Percentiles rank a stretch among this genome's conserved stretches.
Conservation (phyloP, 176 grass and related monocot species). For the Stipa capillata region DNA sequence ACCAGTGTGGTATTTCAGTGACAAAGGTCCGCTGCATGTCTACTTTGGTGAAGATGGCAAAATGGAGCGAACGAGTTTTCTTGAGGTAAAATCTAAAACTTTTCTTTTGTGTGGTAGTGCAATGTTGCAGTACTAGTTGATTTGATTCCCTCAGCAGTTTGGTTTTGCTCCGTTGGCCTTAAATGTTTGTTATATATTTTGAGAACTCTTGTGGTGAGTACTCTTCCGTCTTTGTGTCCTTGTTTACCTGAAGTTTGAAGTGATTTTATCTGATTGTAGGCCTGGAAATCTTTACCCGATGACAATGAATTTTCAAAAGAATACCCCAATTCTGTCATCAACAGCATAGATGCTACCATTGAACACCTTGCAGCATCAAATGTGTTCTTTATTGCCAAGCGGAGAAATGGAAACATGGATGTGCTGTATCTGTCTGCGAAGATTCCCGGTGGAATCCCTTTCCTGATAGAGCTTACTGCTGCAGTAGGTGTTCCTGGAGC, state of each 20-base stretch:
- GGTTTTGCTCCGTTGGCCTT: background rate
- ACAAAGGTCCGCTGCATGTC: conserved; percentile 66
- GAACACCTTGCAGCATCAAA: conserved; percentile 64
- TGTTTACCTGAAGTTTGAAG: conserved; percentile 1
- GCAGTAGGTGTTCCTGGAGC: conserved; percentile 60
- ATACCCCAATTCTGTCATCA: conserved; percentile 46
- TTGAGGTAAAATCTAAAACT: conserved; percentile 55
- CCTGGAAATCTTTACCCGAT: conserved; percentile 94
- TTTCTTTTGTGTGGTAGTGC: background rate
- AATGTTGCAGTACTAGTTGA: background rate
- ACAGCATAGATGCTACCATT: conserved; percentile 68
- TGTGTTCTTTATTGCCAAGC: conserved; percentile 93
- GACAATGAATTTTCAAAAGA: conserved; percentile 76
- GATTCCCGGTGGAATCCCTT: conserved; percentile 62
- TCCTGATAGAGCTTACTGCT: conserved; percentile 83
- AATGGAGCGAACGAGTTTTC: conserved; percentile 85
- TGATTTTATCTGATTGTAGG: conserved; percentile 33
- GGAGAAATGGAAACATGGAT: conserved; percentile 80
- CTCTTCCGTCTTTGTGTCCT: background rate
- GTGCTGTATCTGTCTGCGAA: conserved; percentile 68
- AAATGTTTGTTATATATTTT: background rate
- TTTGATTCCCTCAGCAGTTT: background rate
- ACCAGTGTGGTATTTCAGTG: conserved; percentile 96
- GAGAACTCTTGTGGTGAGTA: background rate
- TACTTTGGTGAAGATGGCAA: conserved; percentile 92